Evolutionary conservation across 2,329 filamentous ascomycete species (phyloP), one percentile per base, ranked within the genome.

Genomic region (Ramularia endophylla): DNA sequence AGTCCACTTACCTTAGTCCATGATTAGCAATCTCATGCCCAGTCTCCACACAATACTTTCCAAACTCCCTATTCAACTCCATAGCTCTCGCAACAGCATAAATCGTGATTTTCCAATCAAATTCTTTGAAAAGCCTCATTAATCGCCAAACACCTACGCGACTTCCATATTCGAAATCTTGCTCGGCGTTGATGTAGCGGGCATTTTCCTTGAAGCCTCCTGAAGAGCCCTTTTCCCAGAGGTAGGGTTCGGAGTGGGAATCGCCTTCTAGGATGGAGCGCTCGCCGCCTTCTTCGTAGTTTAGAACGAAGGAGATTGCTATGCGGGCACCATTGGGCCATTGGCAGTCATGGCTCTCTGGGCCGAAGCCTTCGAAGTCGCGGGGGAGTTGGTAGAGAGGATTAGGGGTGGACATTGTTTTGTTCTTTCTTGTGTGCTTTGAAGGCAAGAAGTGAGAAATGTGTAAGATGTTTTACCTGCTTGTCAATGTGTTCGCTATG

Each of bases 291-390:
- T 69, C 66, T 53, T 69, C 67, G 42, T 70, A 69, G 54, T 70
- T 70, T 43, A 70, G 63, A 27, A 70, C 66, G 46, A 71, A 70
- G 1, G 65, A 68, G 2, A 67, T 60, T 12, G 66, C 66, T n/a
- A 69, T 68, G 40, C 65, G 65, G 41, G 65, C 64, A 17, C 59
- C 55, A 41, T 67, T 65, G 8, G 67, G 67, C 67, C 67, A 69
- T 36, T 62, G 56, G 5, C 58, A 49, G 18, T 60, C 49, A 7
- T 47, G 50, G 8, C 37, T 32, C 8, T 48, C 43, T 8, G 45
- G 36, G n/a, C 56, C 54, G 49, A 53, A 57, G 16, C 56, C 55
- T 39, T 62, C 59, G 37, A 66, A 65, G 46, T 66, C 62, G 30
- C 63, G 56, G 2, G 62, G 61, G n/a, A 64, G 43, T 43, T 65